phyloP scores from a whole-genome alignment of 2,329 filamentous ascomycete species.

The Lecanicillium sp. region DNA sequence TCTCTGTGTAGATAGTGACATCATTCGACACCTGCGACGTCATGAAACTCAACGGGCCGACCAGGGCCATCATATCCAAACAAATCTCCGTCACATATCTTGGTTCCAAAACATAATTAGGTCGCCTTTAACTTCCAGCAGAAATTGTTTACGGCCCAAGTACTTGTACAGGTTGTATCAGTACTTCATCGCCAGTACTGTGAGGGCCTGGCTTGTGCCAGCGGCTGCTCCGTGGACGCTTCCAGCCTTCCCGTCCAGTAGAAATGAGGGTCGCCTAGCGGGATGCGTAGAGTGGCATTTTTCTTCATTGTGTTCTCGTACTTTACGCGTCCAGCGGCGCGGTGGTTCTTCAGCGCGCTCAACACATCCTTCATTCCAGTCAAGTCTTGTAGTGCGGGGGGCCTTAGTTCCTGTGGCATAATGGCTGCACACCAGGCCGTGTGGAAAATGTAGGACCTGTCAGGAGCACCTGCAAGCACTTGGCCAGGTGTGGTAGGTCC shows the following conservation, averaged over 20 bases:
- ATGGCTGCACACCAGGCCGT: constrained; percentile 45
- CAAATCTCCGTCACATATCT: no score
- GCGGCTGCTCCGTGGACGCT: constrained; percentile 15
- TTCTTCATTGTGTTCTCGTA: constrained; percentile 12
- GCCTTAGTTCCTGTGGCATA: constrained; percentile 21
- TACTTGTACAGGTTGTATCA: no score
- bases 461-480: constrained; percentile 39
- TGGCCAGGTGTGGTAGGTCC: constrained; percentile 42
- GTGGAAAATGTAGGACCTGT: constrained; percentile 35
- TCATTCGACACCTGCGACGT: no score
- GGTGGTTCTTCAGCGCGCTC: constrained; percentile 30
- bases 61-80: no score
- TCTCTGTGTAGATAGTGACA: no score
- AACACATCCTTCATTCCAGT: constrained; percentile 35
- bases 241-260: constrained; percentile 33
- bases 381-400: constrained; percentile 22
- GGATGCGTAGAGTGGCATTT: constrained; percentile 8
- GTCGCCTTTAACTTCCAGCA: no score
- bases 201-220: constrained; percentile 10
- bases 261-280: constrained; percentile 19
- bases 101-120: no score
- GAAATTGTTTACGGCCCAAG: no score
- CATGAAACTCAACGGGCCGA: no score
- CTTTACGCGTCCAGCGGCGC: constrained; percentile 22
- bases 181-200: constrained; percentile 10